Percentiles rank a stretch among this genome's conserved stretches.
phyloP scores from a whole-genome alignment of 495 filamentous ascomycete species.

The Penicillium robsamsonii region DNA sequence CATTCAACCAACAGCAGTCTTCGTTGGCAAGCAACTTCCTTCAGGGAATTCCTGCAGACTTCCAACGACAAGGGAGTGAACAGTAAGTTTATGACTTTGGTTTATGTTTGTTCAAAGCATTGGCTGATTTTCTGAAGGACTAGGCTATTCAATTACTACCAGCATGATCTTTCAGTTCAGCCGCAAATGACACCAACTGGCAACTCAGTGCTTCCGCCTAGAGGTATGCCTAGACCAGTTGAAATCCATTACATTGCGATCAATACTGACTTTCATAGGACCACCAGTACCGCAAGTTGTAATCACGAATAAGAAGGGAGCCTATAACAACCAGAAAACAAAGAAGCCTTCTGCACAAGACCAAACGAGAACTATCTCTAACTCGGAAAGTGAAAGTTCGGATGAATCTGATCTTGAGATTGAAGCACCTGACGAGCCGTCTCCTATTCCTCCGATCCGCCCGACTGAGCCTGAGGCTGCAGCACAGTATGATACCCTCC shows the following conservation, averaged over 20 bases:
- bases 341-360: slow-evolving; percentile 30
- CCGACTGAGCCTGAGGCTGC: slow-evolving; percentile 54
- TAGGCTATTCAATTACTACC: slow-evolving; percentile 33
- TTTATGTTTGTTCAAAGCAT: background rate
- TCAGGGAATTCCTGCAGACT: slow-evolving; percentile 31
- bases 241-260: background rate
- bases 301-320: slow-evolving; percentile 8
- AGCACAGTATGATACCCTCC: slow-evolving; percentile 60
- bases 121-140: background rate
- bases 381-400: slow-evolving; percentile 49
- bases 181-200: slow-evolving; percentile 12
- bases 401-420: slow-evolving; percentile 52
- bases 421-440: slow-evolving; percentile 44
- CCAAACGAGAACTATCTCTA: slow-evolving; percentile 31
- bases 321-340: slow-evolving; percentile 17
- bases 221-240: background rate
- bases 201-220: background rate
- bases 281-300: slow-evolving; percentile 10
- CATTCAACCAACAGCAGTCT: slow-evolving; percentile 17
- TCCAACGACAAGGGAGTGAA: slow-evolving; percentile 24
- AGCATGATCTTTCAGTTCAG: slow-evolving; percentile 32
- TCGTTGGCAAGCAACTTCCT: slow-evolving; percentile 29
- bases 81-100: slow-evolving; percentile 23
- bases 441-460: slow-evolving; percentile 50
- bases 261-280: slow-evolving; percentile 2